phyloP scores from a whole-genome alignment of 371 early-diverging fungal species.

The Phascolomyces articulosus region DNA sequence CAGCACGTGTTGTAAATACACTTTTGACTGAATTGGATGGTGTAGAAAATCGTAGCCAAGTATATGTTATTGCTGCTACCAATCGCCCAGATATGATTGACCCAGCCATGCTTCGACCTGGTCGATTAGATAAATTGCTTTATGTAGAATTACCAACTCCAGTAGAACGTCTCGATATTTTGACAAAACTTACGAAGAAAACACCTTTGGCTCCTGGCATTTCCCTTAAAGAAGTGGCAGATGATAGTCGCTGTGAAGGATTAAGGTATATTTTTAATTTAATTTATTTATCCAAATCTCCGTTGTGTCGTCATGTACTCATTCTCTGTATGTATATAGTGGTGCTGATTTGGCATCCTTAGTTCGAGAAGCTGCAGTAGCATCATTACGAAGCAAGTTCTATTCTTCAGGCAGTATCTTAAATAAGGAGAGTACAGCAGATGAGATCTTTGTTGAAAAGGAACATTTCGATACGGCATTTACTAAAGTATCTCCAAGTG shows the following conservation, averaged over 20 bases:
- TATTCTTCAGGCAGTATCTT: constrained; percentile 31
- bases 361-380: constrained; percentile 88
- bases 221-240: constrained; percentile 74
- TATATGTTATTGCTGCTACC: constrained; percentile 99
- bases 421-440: constrained; percentile 12
- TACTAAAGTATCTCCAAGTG: constrained; percentile 81
- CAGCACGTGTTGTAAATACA: constrained; percentile 98
- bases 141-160: constrained; percentile 94
- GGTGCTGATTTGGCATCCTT: constrained; percentile 97
- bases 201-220: constrained; percentile 82
- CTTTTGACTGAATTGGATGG: constrained; percentile 99
- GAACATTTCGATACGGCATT: constrained; percentile 85
- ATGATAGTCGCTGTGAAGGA: constrained; percentile 75
- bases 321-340: constrained; percentile 34
- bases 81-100: constrained; percentile 99
- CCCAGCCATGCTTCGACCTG: constrained; percentile 98
- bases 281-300: too few species aligned
- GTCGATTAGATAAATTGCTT: constrained; percentile 97
- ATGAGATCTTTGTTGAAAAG: constrained; percentile 63
- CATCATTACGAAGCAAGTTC: constrained; percentile 75
- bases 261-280: constrained; percentile 41
- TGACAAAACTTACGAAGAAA: constrained; percentile 79
- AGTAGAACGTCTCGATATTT: constrained; percentile 86
- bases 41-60: constrained; percentile 86
- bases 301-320: too few species aligned